phyloP scores from a whole-genome alignment of 2,329 filamentous ascomycete genomes.

The Aspergillus sp. region DNA sequence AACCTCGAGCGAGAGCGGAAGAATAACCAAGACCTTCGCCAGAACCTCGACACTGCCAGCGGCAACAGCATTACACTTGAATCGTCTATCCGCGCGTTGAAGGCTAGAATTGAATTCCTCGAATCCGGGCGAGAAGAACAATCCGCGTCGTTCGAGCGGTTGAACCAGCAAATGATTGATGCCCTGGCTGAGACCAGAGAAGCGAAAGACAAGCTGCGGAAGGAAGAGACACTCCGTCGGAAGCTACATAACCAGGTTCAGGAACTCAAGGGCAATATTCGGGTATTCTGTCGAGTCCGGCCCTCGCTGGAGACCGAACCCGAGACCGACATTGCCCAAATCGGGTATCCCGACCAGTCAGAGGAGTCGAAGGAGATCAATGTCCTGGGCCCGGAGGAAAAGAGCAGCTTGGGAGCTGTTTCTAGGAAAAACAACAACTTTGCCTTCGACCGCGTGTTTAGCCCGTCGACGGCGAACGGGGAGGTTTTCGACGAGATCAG shows the following conservation, averaged over 20 bases:
- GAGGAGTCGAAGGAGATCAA: constrained; percentile 84
- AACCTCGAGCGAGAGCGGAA: constrained; percentile 57
- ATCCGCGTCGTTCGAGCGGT: constrained; percentile 73
- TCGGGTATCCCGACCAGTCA: constrained; percentile 70
- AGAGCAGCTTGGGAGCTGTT: constrained; percentile 68
- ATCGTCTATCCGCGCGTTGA: constrained; percentile 65
- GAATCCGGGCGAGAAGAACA: constrained; percentile 87
- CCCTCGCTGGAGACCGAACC: constrained; percentile 58
- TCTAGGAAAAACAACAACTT: constrained; percentile 76
- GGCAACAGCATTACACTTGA: constrained; percentile 62
- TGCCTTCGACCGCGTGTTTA: constrained; percentile 88
- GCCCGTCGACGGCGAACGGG: constrained; percentile 66
- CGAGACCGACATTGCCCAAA: constrained; percentile 59
- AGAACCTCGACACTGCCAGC: constrained; percentile 54
- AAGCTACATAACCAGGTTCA: constrained; percentile 97
- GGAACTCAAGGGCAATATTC: constrained; percentile 95
- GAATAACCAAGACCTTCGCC: constrained; percentile 52
- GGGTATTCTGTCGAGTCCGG: constrained; percentile 93
- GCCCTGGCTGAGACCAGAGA: constrained; percentile 63
- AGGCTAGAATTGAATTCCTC: constrained; percentile 78
- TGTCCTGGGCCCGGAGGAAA: constrained; percentile 75
- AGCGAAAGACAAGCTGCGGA: constrained; percentile 74
- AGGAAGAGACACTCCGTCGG: constrained; percentile 81
- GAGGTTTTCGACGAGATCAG: constrained; percentile 95
- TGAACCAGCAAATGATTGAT: constrained; percentile 73